These are phyloP conservation scores for Sclerotinia glacialis DNA, from an alignment of 2,329 filamentous ascomycete genomes.

Conservation along the genomic window DNA sequence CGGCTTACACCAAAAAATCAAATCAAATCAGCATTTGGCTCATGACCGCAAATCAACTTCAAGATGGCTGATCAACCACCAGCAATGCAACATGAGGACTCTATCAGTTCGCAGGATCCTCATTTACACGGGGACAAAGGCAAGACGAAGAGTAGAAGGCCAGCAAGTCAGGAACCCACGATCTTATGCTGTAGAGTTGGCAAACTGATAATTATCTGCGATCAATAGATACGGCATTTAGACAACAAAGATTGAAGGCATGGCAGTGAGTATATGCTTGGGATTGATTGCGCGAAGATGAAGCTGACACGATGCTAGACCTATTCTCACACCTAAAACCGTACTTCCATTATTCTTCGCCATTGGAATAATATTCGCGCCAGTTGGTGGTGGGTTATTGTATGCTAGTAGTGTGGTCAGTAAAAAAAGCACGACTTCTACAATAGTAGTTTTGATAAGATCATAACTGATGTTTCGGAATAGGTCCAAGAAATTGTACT, in stretches of 20 bases:
- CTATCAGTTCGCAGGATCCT: conserved; percentile 55
- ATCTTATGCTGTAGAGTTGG: conserved; percentile 23
- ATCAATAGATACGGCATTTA: conserved; percentile 81
- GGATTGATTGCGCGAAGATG: conserved; percentile 15
- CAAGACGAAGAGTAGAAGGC: conserved; percentile 87
- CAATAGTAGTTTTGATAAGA: background rate
- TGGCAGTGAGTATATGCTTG: conserved; percentile 72
- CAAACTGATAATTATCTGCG: conserved; percentile 28
- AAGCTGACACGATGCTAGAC: conserved; percentile 51
- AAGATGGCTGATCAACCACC: conserved; percentile 38
- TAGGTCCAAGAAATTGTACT: conserved; percentile 73
- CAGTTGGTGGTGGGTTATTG: conserved; percentile 81
- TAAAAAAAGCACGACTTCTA: conserved; percentile 8
- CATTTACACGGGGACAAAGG: conserved; percentile 56
- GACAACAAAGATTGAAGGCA: conserved; percentile 94
- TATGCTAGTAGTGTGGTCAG: conserved; percentile 79
- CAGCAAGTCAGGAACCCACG: conserved; percentile 65
- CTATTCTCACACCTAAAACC: conserved; percentile 92
- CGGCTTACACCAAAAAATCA: conserved; percentile 1
- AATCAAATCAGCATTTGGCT: conserved; percentile 22
- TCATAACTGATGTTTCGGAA: conserved; percentile 7
- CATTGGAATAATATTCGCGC: conserved; percentile 88
- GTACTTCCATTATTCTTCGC: conserved; percentile 88
- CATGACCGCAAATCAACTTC: conserved; percentile 32
- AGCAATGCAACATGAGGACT: conserved; percentile 43